Percentiles rank a stretch among this genome's conserved stretches.
Conservation (phyloP, 2,329 filamentous ascomycete genomes). For the Coccinonectria pachysandricola region DNA sequence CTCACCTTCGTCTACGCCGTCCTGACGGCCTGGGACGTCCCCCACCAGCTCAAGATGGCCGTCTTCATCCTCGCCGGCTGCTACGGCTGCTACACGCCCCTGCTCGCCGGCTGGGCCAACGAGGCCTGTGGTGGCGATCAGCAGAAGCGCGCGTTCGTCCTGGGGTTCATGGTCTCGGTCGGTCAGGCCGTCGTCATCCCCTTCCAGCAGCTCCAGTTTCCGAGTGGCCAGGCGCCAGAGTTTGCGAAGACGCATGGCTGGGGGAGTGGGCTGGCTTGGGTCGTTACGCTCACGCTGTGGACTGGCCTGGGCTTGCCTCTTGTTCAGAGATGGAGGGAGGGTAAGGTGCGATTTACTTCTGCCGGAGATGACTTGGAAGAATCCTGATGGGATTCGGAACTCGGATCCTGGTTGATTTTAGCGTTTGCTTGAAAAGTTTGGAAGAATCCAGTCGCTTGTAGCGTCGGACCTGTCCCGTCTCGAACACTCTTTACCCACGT, state of each 20-base stretch:
- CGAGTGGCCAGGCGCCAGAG: conserved; percentile 25
- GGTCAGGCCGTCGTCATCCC: conserved; percentile 28
- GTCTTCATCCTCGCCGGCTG: conserved; percentile 29
- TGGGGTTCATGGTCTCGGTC: conserved; percentile 29
- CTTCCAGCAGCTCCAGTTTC: conserved; percentile 29
- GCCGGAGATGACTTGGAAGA: neutral
- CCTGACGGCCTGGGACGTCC: conserved; percentile 27
- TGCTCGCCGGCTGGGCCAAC: conserved; percentile 31
- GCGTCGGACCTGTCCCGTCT: no score
- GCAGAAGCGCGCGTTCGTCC: conserved; percentile 31
- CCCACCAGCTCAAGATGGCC: conserved; percentile 27
- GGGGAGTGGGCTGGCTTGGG: conserved; percentile 22
- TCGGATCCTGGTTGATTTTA: no score
- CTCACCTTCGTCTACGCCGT: conserved; percentile 27
- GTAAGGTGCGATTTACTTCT: conserved; percentile 3
- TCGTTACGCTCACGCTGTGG: conserved; percentile 24
- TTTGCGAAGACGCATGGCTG: conserved; percentile 27
- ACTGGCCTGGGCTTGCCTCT: conserved; percentile 21
- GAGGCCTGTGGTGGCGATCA: conserved; percentile 31
- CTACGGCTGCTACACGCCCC: conserved; percentile 32
- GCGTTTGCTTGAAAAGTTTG: no score
- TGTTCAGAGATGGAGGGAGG: conserved; percentile 11
- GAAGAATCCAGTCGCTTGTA: no score
- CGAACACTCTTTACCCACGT: no score
- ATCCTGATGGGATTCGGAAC: neutral